Evolutionary conservation across 192 early-diverging fungal genomes (phyloP).

Genomic region (Helicostylum pulchrum): DNA sequence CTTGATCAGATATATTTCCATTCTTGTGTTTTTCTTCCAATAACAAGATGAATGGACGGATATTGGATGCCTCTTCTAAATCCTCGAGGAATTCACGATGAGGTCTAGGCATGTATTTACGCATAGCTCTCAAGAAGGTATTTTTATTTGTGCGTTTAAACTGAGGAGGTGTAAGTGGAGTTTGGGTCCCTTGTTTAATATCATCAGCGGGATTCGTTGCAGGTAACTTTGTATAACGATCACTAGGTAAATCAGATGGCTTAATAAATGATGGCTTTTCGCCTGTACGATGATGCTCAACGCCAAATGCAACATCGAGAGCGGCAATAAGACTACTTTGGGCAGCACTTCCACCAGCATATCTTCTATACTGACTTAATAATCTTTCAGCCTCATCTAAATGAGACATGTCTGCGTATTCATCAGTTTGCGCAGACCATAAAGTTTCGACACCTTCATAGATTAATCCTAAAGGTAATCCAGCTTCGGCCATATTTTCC

Average conservation of each 20-base stretch:
- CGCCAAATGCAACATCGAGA: constrained; percentile 83
- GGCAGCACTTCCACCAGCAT: constrained; percentile 91
- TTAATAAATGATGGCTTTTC: constrained; percentile 21
- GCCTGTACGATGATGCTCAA: constrained; percentile 83
- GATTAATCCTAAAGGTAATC: constrained; percentile 82
- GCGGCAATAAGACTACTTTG: constrained; percentile 92
- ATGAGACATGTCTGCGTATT: constrained; percentile 49
- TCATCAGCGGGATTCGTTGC: constrained; percentile 26
- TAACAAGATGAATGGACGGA: constrained; percentile 63
- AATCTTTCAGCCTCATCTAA: constrained; percentile 47
- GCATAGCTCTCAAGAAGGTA: constrained; percentile 85
- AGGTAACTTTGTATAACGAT: constrained; percentile 35
- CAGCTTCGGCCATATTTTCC: constrained; percentile 85
- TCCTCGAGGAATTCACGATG: constrained; percentile 86
- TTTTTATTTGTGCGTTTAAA: constrained; percentile 43
- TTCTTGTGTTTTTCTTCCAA: constrained; percentile 21
- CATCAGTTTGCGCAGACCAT: constrained; percentile 39
- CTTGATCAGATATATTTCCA: constrained; percentile 20
- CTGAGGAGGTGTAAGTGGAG: constrained; percentile 15
- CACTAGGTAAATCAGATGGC: constrained; percentile 10
- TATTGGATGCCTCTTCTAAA: constrained; percentile 58
- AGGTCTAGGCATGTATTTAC: constrained; percentile 85
- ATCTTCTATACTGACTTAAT: constrained; percentile 61
- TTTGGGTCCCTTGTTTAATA: constrained; percentile 18
- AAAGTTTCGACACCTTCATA: constrained; percentile 82